Base-by-base conservation (phyloP, 2,329 filamentous ascomycete genomes). In the Alternaria infectoria region DNA sequence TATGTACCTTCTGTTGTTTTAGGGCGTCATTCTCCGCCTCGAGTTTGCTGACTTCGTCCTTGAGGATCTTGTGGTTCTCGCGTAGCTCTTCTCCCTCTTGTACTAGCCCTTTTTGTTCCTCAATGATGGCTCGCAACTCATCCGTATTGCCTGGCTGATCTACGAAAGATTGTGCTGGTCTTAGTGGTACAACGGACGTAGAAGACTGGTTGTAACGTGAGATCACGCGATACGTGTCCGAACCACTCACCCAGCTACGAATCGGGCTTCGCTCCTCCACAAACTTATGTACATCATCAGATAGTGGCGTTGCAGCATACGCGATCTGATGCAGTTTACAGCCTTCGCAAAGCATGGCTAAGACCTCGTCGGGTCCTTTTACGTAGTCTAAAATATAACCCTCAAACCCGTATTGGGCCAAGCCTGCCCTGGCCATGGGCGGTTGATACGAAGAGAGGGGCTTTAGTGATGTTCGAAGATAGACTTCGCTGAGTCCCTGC, bases 291-390 rank as follows among this genome's bases (percentile, higher is more conserved):
- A 93, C 89, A 43, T 86, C 83, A 30, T 92, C 87, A 3, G 79
- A 87, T 32, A 94, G 88, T 10, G 92, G 88, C 6, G 77, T 78
- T 13, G 89, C 81, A 15, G 87, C 84, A 47, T 95, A 86, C 0
- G 88, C 93, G 6, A 90, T 90, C 25, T 83, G 82, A 71, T 97
- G 89, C 7, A 97, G 79, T 57, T 83, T 86, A 61, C 86, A 88
- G 69, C 92, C 90, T 12, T 89, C 86, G 78, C 93, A 97, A 21
- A 99, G 86, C 91, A 97, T 96, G 7, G 93, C 91, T 32, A 98
- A 82, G 2, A 99, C 92, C 2, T 92, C 87, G 2, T 90, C 89
- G 0, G 96, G 96, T 0, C 95, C 96, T 32, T 90, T 86, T 6
- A 99, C 76, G 62, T 87, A 92, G 74, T 98, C 91, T 25, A 92